A percentile compares a stretch with the other conserved stretches of the same genome.
Evolutionary conservation across 805 yeast species (phyloP).

Genomic region (Nakazawaea ambrosiae): DNA sequence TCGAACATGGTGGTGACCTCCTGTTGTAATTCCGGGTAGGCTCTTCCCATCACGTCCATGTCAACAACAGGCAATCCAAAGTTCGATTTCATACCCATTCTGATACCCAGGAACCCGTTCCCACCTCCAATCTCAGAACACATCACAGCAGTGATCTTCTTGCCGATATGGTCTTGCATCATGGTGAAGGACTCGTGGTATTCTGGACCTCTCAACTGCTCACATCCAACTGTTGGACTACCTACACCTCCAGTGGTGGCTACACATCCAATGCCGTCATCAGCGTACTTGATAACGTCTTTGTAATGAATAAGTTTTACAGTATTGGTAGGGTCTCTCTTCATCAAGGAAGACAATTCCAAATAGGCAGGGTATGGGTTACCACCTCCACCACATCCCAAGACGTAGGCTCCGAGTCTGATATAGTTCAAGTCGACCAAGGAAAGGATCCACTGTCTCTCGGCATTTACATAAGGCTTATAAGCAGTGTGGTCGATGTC

Average conservation of each 20-base stretch:
- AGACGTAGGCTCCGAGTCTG: conserved; percentile 36
- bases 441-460: conserved; percentile 30
- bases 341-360: conserved; percentile 25
- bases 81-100: conserved; percentile 8
- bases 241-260: conserved; percentile 23
- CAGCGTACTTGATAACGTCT: conserved; percentile 19
- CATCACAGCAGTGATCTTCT: conserved; percentile 23
- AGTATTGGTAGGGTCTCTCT: conserved; percentile 22
- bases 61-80: conserved; percentile 25
- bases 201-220: conserved; percentile 34
- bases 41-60: conserved; percentile 42
- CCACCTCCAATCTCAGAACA: conserved; percentile 38
- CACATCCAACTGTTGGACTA: conserved; percentile 40
- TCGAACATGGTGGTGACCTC: conserved; percentile 24
- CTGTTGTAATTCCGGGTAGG: conserved; percentile 38
- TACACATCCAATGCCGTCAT: conserved; percentile 13
- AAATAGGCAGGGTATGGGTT: conserved; percentile 34
- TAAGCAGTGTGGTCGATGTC: conserved; percentile 22
- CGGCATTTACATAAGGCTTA: conserved; percentile 22
- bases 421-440: conserved; percentile 34
- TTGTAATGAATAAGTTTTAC: conserved; percentile 29
- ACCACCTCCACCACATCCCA: conserved; percentile 50
- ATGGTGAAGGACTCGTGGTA: conserved; percentile 23
- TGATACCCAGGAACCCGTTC: conserved; percentile 27
- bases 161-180: conserved; percentile 20